Base-by-base conservation (phyloP, 164 flowering plant genomes). In the Vitis rupestris region DNA sequence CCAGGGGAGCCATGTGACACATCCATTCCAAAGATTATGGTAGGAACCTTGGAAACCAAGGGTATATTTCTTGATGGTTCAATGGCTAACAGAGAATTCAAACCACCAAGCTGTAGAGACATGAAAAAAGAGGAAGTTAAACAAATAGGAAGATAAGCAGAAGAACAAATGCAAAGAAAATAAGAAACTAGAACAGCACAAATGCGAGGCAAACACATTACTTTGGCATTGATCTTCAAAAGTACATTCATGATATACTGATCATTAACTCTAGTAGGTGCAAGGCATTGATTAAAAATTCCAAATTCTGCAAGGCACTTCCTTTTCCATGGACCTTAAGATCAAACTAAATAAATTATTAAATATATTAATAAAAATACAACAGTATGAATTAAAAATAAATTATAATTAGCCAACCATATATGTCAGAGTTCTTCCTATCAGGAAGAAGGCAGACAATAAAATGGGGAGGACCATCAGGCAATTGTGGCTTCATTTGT, bases 1-100 rank as follows among this genome's bases (percentile, higher is more conserved):
- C 98, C 96, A 55, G 98, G 97, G 29, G 97, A 91, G 19, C 98
- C 99, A 84, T 95, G 97, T 0, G 98, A 95, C 0, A 95, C 99
- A 81, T 93, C 98, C 98, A 95, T 95, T 1, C 99, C 99, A 74
- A 95, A 74, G 31, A 94, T 87, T 15, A 94, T 68, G 0, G 99
- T 87, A 3, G 99, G 99, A 19, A 69, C 58, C 61, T 82, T 83
- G 0, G 94, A 90, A 49, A 91, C 78, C 27, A 84, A 0, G 8
- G 98, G 97, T 2, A 87, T 83, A 0, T 79, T 59, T 8, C 82
- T 82, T 3, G 86, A 52, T 9, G 31, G 76, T 69, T 94, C 99
- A 50, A 84, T 70, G 44, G 85, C 70, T 27, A 94, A 75, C 51
- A 86, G 1, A 0, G 94, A 84, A 70, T 95, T 95, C 44, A 95